Evolutionary conservation across 495 filamentous ascomycete species (phyloP).

Genomic region (Chaetomium fimeti): DNA sequence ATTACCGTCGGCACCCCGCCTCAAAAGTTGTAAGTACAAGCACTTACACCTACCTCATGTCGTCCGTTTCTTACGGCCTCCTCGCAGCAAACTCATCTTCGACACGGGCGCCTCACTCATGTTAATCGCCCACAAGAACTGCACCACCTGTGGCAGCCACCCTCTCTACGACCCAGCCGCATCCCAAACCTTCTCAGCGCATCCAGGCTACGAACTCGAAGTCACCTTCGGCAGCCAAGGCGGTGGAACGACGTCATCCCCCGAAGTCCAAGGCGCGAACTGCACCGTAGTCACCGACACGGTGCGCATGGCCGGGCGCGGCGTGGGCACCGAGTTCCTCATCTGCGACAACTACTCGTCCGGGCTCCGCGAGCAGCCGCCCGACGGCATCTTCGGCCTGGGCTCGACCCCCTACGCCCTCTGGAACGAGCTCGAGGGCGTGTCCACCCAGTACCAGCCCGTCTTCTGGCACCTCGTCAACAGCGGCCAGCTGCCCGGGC

Average conservation of each 20-base stretch:
- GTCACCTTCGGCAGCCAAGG: conserved; percentile 23
- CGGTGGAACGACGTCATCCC: conserved; percentile 23
- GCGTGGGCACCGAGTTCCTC: conserved; percentile 28
- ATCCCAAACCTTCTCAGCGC: conserved; percentile 24
- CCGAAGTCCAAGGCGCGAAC: conserved; percentile 22
- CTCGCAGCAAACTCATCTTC: conserved; percentile 29
- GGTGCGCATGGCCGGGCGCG: conserved; percentile 28
- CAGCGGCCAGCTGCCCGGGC: conserved; percentile 22
- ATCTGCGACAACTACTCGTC: conserved; percentile 29
- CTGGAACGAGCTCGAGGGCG: conserved; percentile 1
- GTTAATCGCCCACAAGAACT: conserved; percentile 29
- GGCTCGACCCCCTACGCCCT: conserved; percentile 15
- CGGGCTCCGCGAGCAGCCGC: conserved; percentile 23
- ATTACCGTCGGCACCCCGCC: conserved; percentile 33
- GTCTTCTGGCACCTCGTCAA: conserved; percentile 23
- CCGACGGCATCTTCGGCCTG: conserved; percentile 40
- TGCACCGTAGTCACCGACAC: conserved; percentile 32
- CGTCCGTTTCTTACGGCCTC: neutral
- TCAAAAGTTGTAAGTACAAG: conserved; percentile 26
- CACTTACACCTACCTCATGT: neutral
- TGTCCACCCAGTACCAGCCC: neutral
- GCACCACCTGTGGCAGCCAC: conserved; percentile 26
- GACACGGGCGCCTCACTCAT: conserved; percentile 31
- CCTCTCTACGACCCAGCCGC: conserved; percentile 21
- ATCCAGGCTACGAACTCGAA: conserved; percentile 3